A percentile compares a stretch with the other conserved stretches of the same genome.
Evolutionary conservation across 345 rosid species (phyloP).

Genomic region (Moringa oleifera): DNA sequence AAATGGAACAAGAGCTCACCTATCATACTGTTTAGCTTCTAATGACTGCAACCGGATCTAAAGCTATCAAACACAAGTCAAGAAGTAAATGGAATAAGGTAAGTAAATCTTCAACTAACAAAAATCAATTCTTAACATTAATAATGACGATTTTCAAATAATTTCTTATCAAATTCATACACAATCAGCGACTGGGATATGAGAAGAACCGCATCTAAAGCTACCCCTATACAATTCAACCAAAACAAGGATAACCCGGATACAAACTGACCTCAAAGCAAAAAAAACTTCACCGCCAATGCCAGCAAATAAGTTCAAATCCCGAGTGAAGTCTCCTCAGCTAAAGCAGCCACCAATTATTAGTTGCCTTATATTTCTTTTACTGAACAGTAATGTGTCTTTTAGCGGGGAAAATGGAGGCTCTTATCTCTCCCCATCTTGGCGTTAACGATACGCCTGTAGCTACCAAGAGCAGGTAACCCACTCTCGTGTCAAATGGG

Average conservation of each 20-base stretch:
- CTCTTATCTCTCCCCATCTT: not conserved
- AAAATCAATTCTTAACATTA: not conserved
- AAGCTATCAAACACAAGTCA: slow-evolving; percentile 1
- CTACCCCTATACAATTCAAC: slow-evolving; percentile 2
- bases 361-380: no score
- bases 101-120: slow-evolving; percentile 9
- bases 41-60: not conserved
- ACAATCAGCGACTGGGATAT: no score
- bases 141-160: slow-evolving; percentile 2
- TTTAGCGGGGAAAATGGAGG: not conserved
- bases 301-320: slow-evolving; percentile 11
- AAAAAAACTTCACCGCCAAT: slow-evolving; percentile 3
- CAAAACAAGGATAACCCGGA: slow-evolving; percentile 24
- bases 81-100: not conserved
- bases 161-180: no score
- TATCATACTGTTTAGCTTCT: not conserved
- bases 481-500: slow-evolving; percentile 14
- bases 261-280: slow-evolving; percentile 20
- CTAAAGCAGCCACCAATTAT: slow-evolving; percentile 12
- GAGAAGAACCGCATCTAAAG: not conserved
- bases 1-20: no score
- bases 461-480: slow-evolving; percentile 9
- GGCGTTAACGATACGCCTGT: slow-evolving; percentile 5
- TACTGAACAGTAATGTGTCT: not conserved
- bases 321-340: slow-evolving; percentile 19